Conservation (phyloP, 2,329 filamentous ascomycete genomes). For the Fusarium nygamai region DNA sequence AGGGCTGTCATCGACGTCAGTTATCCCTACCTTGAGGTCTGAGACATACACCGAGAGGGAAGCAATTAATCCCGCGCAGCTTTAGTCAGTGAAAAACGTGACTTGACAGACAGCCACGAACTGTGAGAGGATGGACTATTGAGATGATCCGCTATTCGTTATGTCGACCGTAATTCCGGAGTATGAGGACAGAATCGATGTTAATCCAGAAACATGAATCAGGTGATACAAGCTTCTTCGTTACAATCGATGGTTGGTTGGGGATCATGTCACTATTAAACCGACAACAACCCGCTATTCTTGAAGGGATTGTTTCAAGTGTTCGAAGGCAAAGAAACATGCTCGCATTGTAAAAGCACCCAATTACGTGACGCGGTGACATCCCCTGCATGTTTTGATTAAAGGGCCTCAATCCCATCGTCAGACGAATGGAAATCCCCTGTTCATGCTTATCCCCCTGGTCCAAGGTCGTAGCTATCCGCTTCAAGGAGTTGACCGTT, state of each 20-base stretch:
- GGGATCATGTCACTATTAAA: neutral
- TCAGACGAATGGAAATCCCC: conserved; percentile 22
- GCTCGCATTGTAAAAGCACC: neutral
- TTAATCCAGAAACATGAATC: neutral
- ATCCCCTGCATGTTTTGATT: conserved; percentile 34
- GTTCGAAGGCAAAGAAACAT: neutral
- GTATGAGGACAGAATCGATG: too few species aligned
- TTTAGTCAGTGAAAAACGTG: neutral
- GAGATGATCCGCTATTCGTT: neutral
- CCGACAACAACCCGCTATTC: neutral
- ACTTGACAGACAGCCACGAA: neutral
- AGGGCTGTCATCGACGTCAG: neutral
- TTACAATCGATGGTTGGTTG: neutral
- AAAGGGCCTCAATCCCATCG: conserved; percentile 36
- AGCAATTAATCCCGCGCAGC: too few species aligned
- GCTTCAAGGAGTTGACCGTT: neutral
- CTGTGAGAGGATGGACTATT: too few species aligned
- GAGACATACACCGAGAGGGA: neutral
- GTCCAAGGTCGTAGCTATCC: neutral
- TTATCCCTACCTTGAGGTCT: neutral
- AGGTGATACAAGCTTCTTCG: neutral
- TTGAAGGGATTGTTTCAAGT: neutral
- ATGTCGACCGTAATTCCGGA: neutral
- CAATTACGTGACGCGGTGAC: neutral
- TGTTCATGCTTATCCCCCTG: conserved; percentile 27